A percentile compares a stretch with the other conserved stretches of the same genome.
Conservation (phyloP, 2,329 filamentous ascomycete species). For the Metarhizium brunneum region DNA sequence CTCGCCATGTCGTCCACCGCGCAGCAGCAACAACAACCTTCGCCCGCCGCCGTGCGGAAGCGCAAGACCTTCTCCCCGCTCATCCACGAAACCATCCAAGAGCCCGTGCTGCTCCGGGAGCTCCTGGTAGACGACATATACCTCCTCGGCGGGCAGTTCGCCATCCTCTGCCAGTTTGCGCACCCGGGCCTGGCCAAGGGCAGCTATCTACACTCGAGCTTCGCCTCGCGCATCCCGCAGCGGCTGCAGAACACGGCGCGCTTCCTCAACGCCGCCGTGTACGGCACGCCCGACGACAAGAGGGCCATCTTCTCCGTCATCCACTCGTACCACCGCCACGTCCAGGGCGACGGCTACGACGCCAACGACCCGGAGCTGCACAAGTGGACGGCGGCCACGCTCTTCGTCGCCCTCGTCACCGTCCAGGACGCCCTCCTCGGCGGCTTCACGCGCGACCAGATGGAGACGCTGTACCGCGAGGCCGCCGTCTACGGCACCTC, state of each 20-base stretch:
- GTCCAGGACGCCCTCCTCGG: slow-evolving; percentile 27
- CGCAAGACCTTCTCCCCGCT: slow-evolving; percentile 4
- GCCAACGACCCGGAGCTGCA: slow-evolving; percentile 28
- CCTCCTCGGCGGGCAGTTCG: slow-evolving; percentile 14
- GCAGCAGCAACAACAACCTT: neutral
- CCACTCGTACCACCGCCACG: slow-evolving; percentile 21
- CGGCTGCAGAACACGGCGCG: slow-evolving; percentile 28
- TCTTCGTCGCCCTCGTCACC: slow-evolving; percentile 25
- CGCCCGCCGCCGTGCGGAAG: neutral
- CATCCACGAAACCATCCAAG: slow-evolving; percentile 12
- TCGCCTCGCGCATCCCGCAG: slow-evolving; percentile 24
- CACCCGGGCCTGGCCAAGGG: slow-evolving; percentile 27
- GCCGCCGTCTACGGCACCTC: slow-evolving; percentile 19
- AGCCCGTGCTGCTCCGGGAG: slow-evolving; percentile 11
- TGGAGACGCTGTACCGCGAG: slow-evolving; percentile 17
- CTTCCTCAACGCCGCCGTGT: slow-evolving; percentile 29
- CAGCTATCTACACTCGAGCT: slow-evolving; percentile 28
- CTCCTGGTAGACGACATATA: slow-evolving; percentile 12
- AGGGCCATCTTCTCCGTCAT: slow-evolving; percentile 25
- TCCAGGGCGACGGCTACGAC: slow-evolving; percentile 23
- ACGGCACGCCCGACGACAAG: slow-evolving; percentile 23
- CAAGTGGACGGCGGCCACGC: slow-evolving; percentile 29
- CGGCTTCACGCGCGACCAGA: slow-evolving; percentile 15
- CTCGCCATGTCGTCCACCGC: neutral
- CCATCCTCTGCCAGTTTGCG: slow-evolving; percentile 31